These are phyloP conservation scores for Viridothelium virens DNA, from an alignment of 495 filamentous ascomycete genomes.

Conservation along the genomic window DNA sequence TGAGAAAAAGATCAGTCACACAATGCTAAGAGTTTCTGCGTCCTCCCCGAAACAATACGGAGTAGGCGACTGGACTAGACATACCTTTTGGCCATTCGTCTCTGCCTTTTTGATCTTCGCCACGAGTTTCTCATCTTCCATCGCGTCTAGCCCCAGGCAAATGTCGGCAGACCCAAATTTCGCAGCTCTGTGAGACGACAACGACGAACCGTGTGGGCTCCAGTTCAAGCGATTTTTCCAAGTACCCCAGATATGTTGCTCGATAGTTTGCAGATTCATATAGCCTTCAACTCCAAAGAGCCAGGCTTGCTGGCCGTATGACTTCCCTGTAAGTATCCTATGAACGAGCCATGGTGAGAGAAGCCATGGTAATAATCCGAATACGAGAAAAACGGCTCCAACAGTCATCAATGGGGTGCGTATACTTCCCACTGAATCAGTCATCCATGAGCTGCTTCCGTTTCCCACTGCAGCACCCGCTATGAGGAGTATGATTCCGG, in stretches of 20 bases:
- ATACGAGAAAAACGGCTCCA: not conserved
- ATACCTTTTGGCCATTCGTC: slow-evolving; percentile 1
- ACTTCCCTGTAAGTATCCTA: slow-evolving; percentile 14
- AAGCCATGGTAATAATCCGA: not conserved
- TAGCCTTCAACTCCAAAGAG: slow-evolving; percentile 37
- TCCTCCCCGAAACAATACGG: slow-evolving; percentile 7
- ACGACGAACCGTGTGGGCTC: slow-evolving; percentile 24
- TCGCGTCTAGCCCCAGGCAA: not conserved
- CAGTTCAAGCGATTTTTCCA: slow-evolving; percentile 25
- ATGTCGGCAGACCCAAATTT: not conserved
- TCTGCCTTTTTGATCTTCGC: slow-evolving; percentile 4
- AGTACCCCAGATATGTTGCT: slow-evolving; percentile 30
- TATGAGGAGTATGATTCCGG: slow-evolving; percentile 6
- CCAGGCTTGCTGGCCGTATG: slow-evolving; percentile 26
- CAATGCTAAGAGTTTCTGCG: not conserved
- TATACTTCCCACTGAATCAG: not conserved
- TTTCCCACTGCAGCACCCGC: not conserved
- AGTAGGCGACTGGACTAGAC: not conserved
- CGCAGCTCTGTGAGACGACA: slow-evolving; percentile 25
- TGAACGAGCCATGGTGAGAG: slow-evolving; percentile 24
- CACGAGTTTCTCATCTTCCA: slow-evolving; percentile 4
- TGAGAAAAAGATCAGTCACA: slow-evolving; percentile 10
- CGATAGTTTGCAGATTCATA: slow-evolving; percentile 28
- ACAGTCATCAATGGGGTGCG: not conserved
- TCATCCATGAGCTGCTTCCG: not conserved